Percentiles rank a stretch among this genome's conserved stretches.
Evolutionary conservation across 352 stramenopile species (phyloP).

Genomic region (Pythium aquatile): DNA sequence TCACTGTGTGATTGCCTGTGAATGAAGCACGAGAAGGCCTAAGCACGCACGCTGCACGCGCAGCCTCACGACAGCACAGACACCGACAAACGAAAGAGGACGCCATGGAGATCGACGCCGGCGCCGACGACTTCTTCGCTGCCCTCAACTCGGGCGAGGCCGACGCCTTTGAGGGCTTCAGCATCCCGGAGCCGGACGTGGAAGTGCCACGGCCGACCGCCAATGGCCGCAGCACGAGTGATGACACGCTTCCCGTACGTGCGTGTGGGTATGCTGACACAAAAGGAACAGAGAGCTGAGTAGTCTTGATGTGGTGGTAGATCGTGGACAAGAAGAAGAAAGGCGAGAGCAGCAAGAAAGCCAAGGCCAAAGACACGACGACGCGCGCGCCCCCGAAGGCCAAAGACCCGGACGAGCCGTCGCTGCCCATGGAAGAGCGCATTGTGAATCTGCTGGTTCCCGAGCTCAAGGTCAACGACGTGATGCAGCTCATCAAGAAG

Average conservation of each 20-base stretch:
- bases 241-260: constrained; percentile 23
- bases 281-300: background rate
- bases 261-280: background rate
- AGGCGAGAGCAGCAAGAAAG: constrained; percentile 26
- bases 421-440: constrained; percentile 82
- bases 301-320: background rate
- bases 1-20: constrained; percentile 1
- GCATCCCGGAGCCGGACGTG: constrained; percentile 27
- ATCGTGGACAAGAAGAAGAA: constrained; percentile 42
- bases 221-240: background rate
- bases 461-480: constrained; percentile 84
- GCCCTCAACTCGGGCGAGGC: constrained; percentile 65
- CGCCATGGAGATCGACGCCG: constrained; percentile 72
- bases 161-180: constrained; percentile 61
- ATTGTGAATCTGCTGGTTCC: constrained; percentile 86
- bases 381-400: constrained; percentile 30
- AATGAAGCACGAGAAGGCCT: constrained; percentile 2
- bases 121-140: constrained; percentile 81
- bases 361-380: constrained; percentile 41
- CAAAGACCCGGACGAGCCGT: constrained; percentile 47
- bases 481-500: constrained; percentile 88
- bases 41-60: background rate
- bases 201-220: background rate
- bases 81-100: background rate
- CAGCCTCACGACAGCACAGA: background rate